Base-by-base conservation (phyloP, 331 rosid species). In the Erythrophleum ivorense region DNA sequence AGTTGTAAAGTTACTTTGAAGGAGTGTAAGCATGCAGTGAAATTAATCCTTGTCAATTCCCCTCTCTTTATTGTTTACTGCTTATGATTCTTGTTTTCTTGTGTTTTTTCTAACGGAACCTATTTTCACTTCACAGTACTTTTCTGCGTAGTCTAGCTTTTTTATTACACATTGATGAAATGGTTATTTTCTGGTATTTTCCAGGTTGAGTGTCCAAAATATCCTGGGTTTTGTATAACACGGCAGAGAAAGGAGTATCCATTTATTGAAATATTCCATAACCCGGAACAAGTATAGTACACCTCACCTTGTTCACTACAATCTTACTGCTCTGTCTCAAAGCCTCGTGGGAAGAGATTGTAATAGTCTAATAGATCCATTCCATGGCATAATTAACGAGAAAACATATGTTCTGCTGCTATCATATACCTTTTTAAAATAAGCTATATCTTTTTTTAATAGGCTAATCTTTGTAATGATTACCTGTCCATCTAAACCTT, bases 201-300 rank as follows among this genome's bases (percentile, higher is more conserved):
- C 54, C 94, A 95, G 98, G 98, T 95, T 78, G 98, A 95, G 80
- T 95, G 98, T 81, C 97, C 98, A 76, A 95, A 95, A 78, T 92
- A 93, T 83, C 98, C 97, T 60, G 98, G 97, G 59, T 93, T 95
- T 85, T 91, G 98, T 82, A 84, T 92, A 33, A 85, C 94, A 21
- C 93, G 98, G 68, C 94, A 91, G 89, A 93, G 73, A 82, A 91
- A 75, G 63, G 97, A 95, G 85, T 95, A 95, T 80, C 97, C 98
- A 70, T 95, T 95, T 78, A 82, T 91, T 50, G 97, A 93, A 89
- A 83, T 95, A 73, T 93, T 90, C 85, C 94, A 88, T 71, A 90
- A 89, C 78, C 98, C 98, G 2, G 75, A 88, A 82, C 93, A 92
- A 70, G 97, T 92, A 91, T 49, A 81, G 84, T 76, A 24, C 48